A percentile compares a stretch with the other conserved stretches of the same genome.
These are phyloP conservation scores for Coemansia sp. DNA, from an alignment of 192 early-diverging fungal species.

Conservation along the genomic window DNA sequence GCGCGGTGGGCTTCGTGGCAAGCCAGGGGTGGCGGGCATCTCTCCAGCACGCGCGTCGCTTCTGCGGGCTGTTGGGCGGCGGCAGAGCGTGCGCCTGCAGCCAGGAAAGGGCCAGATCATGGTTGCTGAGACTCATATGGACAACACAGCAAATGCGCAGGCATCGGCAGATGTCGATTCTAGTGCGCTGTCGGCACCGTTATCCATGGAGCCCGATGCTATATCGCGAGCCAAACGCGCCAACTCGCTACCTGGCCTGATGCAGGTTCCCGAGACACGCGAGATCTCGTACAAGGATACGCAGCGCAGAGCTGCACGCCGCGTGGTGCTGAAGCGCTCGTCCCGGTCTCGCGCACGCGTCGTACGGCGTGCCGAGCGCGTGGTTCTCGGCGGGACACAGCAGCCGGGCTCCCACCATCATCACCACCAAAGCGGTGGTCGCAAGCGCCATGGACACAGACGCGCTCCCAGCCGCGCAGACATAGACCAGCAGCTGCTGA, in stretches of 20 bases:
- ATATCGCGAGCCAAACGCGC: conserved; percentile 47
- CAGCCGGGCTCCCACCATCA: background rate
- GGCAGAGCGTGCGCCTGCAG: conserved; percentile 54
- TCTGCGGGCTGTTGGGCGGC: conserved; percentile 50
- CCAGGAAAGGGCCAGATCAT: conserved; percentile 54
- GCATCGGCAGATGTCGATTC: conserved; percentile 7
- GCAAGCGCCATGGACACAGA: conserved; percentile 21
- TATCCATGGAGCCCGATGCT: conserved; percentile 20
- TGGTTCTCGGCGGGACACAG: conserved; percentile 39
- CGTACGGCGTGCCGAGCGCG: conserved; percentile 48
- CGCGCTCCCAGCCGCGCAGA: conserved; percentile 44
- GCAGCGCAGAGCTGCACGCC: conserved; percentile 42
- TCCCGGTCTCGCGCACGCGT: conserved; percentile 28
- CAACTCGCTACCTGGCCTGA: conserved; percentile 49
- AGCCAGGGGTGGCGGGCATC: conserved; percentile 14
- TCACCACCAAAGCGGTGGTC: background rate
- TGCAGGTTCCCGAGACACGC: conserved; percentile 53
- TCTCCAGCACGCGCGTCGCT: conserved; percentile 53
- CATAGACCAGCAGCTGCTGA: conserved; percentile 51
- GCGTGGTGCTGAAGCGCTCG: conserved; percentile 24
- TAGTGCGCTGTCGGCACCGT: conserved; percentile 13
- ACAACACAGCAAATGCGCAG: conserved; percentile 8
- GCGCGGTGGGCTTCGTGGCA: conserved; percentile 1
- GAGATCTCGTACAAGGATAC: conserved; percentile 51
- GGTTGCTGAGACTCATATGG: conserved; percentile 43